These are phyloP conservation scores for Zygoascus meyerae DNA, from an alignment of 1,139 yeast genomes.

Conservation along the genomic window DNA sequence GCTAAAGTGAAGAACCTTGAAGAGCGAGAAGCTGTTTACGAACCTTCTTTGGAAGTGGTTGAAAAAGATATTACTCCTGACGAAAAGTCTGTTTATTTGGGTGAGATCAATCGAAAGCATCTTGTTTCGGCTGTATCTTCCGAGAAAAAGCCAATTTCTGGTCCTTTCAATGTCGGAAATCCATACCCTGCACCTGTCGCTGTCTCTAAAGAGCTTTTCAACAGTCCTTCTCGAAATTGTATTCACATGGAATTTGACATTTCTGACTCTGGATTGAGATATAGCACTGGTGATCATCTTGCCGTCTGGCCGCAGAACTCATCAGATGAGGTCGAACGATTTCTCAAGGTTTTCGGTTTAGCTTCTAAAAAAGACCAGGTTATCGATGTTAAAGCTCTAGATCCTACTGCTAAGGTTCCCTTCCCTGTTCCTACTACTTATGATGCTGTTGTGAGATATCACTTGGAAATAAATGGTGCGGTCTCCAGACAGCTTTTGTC, in stretches of 20 bases:
- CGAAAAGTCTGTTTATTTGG: slow-evolving; percentile 56
- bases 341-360: slow-evolving; percentile 61
- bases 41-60: slow-evolving; percentile 58
- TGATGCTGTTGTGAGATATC: slow-evolving; percentile 79
- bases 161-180: slow-evolving; percentile 73
- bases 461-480: slow-evolving; percentile 87
- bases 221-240: slow-evolving; percentile 63
- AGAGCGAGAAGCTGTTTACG: slow-evolving; percentile 71
- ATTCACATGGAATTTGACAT: slow-evolving; percentile 88
- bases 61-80: slow-evolving; percentile 34
- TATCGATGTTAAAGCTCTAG: slow-evolving; percentile 63
- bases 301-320: slow-evolving; percentile 94
- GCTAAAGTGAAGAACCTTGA: slow-evolving; percentile 60
- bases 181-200: slow-evolving; percentile 76
- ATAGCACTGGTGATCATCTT: slow-evolving; percentile 92
- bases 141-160: slow-evolving; percentile 47
- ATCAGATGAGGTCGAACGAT: slow-evolving; percentile 60
- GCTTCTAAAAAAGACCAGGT: slow-evolving; percentile 48
- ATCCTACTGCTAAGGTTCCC: slow-evolving; percentile 68
- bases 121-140: slow-evolving; percentile 24
- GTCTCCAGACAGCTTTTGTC: slow-evolving; percentile 83
- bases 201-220: slow-evolving; percentile 63
- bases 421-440: slow-evolving; percentile 91
- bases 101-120: slow-evolving; percentile 77
- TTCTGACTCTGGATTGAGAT: slow-evolving; percentile 66